Evolutionary conservation across 2,329 filamentous ascomycete species (phyloP).

Genomic region (Zymoseptoria crescenta): DNA sequence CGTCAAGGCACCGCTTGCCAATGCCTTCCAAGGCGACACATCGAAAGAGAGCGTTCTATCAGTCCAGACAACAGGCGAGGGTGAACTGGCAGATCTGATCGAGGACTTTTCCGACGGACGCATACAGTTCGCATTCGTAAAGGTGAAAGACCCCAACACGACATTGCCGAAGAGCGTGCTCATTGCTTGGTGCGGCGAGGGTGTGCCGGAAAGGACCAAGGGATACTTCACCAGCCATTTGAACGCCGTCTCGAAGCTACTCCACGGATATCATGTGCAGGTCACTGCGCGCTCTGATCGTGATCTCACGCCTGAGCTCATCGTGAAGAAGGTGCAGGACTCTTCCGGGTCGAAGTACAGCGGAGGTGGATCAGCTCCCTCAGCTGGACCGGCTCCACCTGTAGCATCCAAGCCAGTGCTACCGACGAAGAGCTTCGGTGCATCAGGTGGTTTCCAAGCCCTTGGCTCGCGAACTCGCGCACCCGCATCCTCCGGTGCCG

Average conservation of each 20-base stretch:
- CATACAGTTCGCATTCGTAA: slow-evolving; percentile 93
- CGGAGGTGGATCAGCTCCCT: slow-evolving; percentile 46
- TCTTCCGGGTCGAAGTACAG: slow-evolving; percentile 94
- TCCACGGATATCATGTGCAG: slow-evolving; percentile 96
- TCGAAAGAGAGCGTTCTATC: slow-evolving; percentile 93
- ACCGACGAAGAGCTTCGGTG: slow-evolving; percentile 57
- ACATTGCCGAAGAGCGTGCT: slow-evolving; percentile 83
- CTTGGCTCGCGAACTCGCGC: slow-evolving; percentile 55
- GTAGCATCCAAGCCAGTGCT: slow-evolving; percentile 88
- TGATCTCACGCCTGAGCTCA: slow-evolving; percentile 78
- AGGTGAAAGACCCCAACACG: slow-evolving; percentile 92
- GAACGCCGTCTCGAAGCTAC: slow-evolving; percentile 77
- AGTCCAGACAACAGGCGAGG: slow-evolving; percentile 88
- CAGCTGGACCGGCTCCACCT: slow-evolving; percentile 56
- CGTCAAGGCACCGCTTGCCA: slow-evolving; percentile 84
- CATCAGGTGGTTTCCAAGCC: slow-evolving; percentile 54
- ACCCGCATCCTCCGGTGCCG: slow-evolving; percentile 45
- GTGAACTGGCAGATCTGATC: slow-evolving; percentile 79
- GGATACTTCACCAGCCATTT: slow-evolving; percentile 97
- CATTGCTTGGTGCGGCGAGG: slow-evolving; percentile 94
- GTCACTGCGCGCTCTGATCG: slow-evolving; percentile 87
- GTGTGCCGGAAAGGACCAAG: slow-evolving; percentile 96
- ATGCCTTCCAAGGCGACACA: slow-evolving; percentile 78
- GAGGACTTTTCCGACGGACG: slow-evolving; percentile 96
- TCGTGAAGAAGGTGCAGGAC: slow-evolving; percentile 89